Evolutionary conservation across 305 asterid genomes (phyloP), one percentile per base, ranked within the genome.

Genomic region (Fraxinus paxiana): DNA sequence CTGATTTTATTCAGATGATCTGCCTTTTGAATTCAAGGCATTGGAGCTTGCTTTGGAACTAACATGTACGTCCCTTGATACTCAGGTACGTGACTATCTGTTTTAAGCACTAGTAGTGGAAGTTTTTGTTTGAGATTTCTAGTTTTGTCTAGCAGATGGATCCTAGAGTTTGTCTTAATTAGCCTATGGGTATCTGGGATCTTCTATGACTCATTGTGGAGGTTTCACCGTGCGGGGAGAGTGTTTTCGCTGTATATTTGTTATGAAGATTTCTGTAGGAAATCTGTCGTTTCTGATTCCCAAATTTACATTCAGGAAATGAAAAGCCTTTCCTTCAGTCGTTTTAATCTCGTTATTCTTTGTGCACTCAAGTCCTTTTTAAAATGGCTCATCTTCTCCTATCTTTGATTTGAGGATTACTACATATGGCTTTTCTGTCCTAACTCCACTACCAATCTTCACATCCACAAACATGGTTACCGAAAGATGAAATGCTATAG

Each of bases 11-110:
- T 84, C 90, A 96, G 99, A 96, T 82, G 92, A 93, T 85, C 90
- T 96, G 72, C 99, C 99, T 81, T 96, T 96, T 67, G 99, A 96
- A 89, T 94, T 96, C 89, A 91, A 89, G 85, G 98, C 99, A 17
- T 88, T 96, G 90, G 99, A 96, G 91, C 93, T 96, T 83, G 98
- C 98, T 84, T 84, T 96, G 91, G 99, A 96, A 85, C 88, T 93
- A 79, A 92, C 98, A 46, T 94, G 98, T 84, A 87, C 85, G 84
- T 93, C 99, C 80, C 97, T 94, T 51, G 99, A 96, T 87, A 82
- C 94, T 83, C 97, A 96, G 98, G 99, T 96, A 86, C 83, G 89
- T 67, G 81, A 65, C 83, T 80, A 28, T 79, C 30, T 80, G 77
- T 77, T 81, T 77, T 78, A 43, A 37, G 77, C 61, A 79, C 72